Evolutionary conservation across 495 filamentous ascomycete species (phyloP).

Genomic region (Acidomyces sp.): DNA sequence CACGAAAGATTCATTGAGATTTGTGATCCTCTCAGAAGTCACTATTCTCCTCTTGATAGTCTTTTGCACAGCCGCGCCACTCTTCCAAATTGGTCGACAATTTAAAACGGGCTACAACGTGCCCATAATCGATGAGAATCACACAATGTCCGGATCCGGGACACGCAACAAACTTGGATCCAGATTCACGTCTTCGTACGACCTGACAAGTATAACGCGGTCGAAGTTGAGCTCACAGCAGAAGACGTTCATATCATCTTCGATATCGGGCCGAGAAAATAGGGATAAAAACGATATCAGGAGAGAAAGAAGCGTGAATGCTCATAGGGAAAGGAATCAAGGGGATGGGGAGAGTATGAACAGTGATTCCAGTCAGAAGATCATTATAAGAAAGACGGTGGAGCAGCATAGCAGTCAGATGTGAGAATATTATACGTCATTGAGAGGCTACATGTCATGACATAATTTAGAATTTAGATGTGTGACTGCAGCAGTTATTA

Average conservation of each 20-base stretch:
- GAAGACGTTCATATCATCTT: neutral
- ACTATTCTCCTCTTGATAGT: conserved; percentile 2
- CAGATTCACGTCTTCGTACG: neutral
- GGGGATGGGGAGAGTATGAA: conserved; percentile 2
- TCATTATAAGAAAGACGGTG: neutral
- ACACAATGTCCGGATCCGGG: conserved; percentile 1
- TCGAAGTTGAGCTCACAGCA: neutral
- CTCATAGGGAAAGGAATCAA: neutral
- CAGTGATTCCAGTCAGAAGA: conserved; percentile 3
- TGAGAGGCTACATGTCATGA: no score
- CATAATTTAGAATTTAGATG: no score
- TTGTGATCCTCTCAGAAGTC: neutral
- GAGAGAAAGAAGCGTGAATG: neutral
- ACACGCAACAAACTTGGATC: neutral
- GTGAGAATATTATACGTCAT: conserved; percentile 1
- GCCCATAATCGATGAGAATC: neutral
- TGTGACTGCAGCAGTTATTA: no score
- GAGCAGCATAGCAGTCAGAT: conserved; percentile 1
- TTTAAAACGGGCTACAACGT: conserved; percentile 3
- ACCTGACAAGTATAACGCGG: neutral
- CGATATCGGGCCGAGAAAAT: neutral
- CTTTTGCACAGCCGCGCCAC: conserved; percentile 1
- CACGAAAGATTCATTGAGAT: neutral
- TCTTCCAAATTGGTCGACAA: conserved; percentile 1
- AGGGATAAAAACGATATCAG: neutral